phyloP scores from a whole-genome alignment of 371 early-diverging fungal species.

The Mortierella sp. region DNA sequence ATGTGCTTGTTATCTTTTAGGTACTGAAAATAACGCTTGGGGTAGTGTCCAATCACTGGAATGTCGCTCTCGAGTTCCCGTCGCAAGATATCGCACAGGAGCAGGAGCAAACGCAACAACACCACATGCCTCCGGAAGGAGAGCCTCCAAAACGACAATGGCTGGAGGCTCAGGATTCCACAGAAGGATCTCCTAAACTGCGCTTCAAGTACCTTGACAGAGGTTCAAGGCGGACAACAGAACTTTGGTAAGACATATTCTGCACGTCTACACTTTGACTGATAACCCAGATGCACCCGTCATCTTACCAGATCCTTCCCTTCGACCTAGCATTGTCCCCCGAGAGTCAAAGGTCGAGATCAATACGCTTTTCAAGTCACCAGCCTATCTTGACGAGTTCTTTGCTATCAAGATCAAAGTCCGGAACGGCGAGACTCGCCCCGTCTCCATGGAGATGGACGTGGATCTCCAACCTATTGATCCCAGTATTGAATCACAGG shows the following conservation, averaged over 20 bases:
- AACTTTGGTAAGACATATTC: constrained; percentile 52
- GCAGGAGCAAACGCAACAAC: constrained; percentile 13
- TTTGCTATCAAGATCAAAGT: constrained; percentile 70
- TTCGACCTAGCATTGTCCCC: constrained; percentile 64
- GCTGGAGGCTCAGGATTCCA: constrained; percentile 18
- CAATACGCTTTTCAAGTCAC: constrained; percentile 62
- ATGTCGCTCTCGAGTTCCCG: constrained; percentile 41
- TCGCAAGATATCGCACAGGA: constrained; percentile 10
- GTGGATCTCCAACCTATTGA: constrained; percentile 48
- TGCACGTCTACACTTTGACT: neutral
- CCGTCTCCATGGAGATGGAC: constrained; percentile 53
- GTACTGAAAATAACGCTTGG: constrained; percentile 41
- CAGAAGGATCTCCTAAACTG: constrained; percentile 3
- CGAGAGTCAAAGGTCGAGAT: constrained; percentile 74
- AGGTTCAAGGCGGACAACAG: constrained; percentile 21
- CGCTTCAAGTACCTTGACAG: constrained; percentile 34
- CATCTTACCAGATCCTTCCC: neutral
- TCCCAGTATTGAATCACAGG: constrained; percentile 44
- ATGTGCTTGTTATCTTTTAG: constrained; percentile 4
- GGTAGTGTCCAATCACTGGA: constrained; percentile 38
- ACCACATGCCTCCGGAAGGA: constrained; percentile 13
- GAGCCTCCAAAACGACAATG: constrained; percentile 25
- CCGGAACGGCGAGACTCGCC: constrained; percentile 64
- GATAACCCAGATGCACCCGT: neutral
- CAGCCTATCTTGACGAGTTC: constrained; percentile 76